Conservation (phyloP, 176 grass and related monocot genomes). For the Cenchrus fungigraminus region DNA sequence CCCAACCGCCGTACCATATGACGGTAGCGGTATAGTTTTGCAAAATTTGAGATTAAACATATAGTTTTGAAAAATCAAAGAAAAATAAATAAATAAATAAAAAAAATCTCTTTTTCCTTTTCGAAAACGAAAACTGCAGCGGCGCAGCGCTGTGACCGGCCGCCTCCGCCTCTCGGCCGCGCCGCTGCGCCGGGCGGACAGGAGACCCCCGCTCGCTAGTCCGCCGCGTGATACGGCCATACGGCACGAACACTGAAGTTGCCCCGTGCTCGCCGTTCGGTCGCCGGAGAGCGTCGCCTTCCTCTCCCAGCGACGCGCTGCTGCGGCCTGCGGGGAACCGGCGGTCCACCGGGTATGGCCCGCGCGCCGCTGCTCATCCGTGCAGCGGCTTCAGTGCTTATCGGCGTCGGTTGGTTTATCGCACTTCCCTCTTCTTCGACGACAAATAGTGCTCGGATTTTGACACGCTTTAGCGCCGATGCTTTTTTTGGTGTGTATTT, state of each 20-base stretch:
- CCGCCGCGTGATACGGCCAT: neutral
- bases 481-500: neutral
- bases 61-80: no score
- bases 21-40: no score
- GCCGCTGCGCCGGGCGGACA: neutral
- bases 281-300: neutral
- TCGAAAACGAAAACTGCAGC: neutral
- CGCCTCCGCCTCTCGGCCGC: neutral
- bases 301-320: neutral
- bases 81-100: no score
- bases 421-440: neutral
- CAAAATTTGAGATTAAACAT: no score
- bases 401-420: neutral
- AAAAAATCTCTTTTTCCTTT: no score
- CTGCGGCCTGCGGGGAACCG: neutral
- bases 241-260: constrained; percentile 1
- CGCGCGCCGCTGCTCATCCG: neutral
- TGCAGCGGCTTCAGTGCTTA: neutral
- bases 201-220: neutral
- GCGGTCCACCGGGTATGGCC: neutral
- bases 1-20: no score
- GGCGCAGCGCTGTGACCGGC: neutral
- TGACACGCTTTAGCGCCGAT: no score
- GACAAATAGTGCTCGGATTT: neutral
- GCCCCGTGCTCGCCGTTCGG: neutral